Evolutionary conservation across 2,329 filamentous ascomycete genomes (phyloP), one percentile per base, ranked within the genome.

Genomic region (Aspergillus japonicus): DNA sequence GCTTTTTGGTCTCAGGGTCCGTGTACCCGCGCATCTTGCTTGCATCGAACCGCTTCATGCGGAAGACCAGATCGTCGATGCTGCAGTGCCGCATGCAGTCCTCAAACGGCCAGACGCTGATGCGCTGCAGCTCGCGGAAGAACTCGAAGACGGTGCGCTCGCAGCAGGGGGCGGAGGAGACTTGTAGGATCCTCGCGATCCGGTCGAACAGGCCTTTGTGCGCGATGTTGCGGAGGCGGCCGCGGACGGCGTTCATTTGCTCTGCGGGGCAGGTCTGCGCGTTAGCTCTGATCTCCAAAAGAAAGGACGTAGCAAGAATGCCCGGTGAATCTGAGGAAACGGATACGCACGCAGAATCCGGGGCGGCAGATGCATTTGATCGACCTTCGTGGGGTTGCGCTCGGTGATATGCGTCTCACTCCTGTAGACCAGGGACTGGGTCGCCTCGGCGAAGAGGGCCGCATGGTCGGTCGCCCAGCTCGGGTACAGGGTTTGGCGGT

Each of bases 171-270:
- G 56, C 56, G 14, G 33, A 10, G 14, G 33, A 35, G 23, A 4
- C 23, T 23, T 23, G 2, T 23, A 23, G 23, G 23, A 4, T 35
- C 0, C 0, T 16, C 2, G n/a, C 44, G 7, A 0, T 1, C 2
- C 31, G 3, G 11, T 51, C 19, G 19, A 56, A 59, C 1, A 62
- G 48, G 6, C 19, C 51, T 7, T 24, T 39, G n/a, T 59, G 52
- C 1, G 59, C 56, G 10, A 59, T 47, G 24, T 24, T 56, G 2
- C 60, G 39, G n/a, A 59, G 53, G 3, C 57, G 60, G 4, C 53
- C 60, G 11, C 54, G 52, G 6, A 48, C 56, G 0, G 54, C 50
- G 8, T 62, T 62, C 14, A 62, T 11, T 19, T 62, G 59, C 19
- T 62, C 47, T 42, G 33, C 10, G 8, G 8, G 6, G 12, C 21